Evolutionary conservation across 2,329 filamentous ascomycete genomes (phyloP).

Genomic region (Talaromyces amestolkiae): DNA sequence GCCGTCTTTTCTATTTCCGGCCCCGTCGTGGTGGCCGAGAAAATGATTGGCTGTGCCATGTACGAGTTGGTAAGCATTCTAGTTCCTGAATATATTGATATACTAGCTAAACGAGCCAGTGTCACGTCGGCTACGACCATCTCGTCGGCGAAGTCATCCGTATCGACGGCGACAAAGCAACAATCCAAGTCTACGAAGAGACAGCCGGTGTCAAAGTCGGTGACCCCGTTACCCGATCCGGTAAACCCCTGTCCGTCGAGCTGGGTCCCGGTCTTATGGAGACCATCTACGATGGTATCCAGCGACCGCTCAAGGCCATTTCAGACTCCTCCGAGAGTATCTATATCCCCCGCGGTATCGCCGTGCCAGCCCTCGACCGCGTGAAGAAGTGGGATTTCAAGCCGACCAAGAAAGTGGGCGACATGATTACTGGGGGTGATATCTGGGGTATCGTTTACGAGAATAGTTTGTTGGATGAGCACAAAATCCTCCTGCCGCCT

Average conservation of each 20-base stretch:
- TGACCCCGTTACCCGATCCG: conserved; percentile 84
- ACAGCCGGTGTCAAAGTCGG: conserved; percentile 95
- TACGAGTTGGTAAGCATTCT: conserved; percentile 78
- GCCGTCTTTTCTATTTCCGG: conserved; percentile 71
- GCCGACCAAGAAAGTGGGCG: conserved; percentile 82
- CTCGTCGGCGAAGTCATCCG: conserved; percentile 97
- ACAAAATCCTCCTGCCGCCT: conserved; percentile 90
- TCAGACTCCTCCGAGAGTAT: conserved; percentile 76
- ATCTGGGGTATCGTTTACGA: conserved; percentile 93
- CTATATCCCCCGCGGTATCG: conserved; percentile 94
- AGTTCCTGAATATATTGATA: background rate
- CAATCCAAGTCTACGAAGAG: conserved; percentile 98
- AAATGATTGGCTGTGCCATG: conserved; percentile 99
- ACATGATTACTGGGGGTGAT: conserved; percentile 94
- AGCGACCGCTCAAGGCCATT: conserved; percentile 87
- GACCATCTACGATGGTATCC: conserved; percentile 99
- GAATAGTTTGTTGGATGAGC: conserved; percentile 89
- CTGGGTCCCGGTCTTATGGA: conserved; percentile 95
- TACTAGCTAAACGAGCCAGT: conserved; percentile 50
- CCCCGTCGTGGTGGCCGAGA: conserved; percentile 93
- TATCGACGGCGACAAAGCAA: conserved; percentile 91
- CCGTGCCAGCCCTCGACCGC: conserved; percentile 82
- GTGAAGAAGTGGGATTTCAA: conserved; percentile 96
- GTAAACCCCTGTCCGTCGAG: conserved; percentile 96
- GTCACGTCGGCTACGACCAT: conserved; percentile 86